Base-by-base conservation (phyloP, 192 early-diverging fungal genomes). In the Entomortierella beljakovae region DNA sequence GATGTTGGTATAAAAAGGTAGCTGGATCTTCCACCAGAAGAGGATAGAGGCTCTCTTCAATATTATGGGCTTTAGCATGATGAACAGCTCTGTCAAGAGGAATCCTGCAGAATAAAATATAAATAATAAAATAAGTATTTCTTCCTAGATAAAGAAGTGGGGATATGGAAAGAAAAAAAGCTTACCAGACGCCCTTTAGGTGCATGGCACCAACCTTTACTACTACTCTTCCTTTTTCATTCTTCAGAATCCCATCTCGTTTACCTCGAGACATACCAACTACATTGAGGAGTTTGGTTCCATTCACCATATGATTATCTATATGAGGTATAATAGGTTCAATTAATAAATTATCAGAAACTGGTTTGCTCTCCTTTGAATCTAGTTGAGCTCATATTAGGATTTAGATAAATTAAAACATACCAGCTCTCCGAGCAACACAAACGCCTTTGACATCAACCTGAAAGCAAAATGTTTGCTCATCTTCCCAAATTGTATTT, bases 131-230 rank as follows among this genome's bases (percentile, higher is more conserved):
- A 32, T 37, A n/a, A 35, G 34, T 37, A 22, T 22, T 13, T 35
- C 1, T 10, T 53, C 5, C 15, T 29, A 65, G 50, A 29, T 33
- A 10, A 16, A 48, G 32, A 29, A 23, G 23, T 20, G 48, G 32
- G 32, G 23, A 26, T 32, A 38, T 38, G 37, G 37, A 38, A 8
- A 38, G 6, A 38, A 8, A 13, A 38, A 8, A 15, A 42, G 74
- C 84, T 80, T 82, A 89, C 94, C 94, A 95, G 58, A 95, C 94
- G 33, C 94, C 94, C 76, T 95, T 95, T 33, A 95, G 81, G 64
- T 93, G 91, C 93, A 95, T 94, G 4, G 94, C 90, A 25, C 94
- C 94, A 2, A 92, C 92, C 81, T 95, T 95, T 58, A 95, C 92
- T 7, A 95, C 94, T 7, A 90, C 88, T 51, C 94, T 85, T 29